Base-by-base conservation (phyloP, 1,284 basidiomycete genomes). In the Rhodotorula sp. region DNA sequence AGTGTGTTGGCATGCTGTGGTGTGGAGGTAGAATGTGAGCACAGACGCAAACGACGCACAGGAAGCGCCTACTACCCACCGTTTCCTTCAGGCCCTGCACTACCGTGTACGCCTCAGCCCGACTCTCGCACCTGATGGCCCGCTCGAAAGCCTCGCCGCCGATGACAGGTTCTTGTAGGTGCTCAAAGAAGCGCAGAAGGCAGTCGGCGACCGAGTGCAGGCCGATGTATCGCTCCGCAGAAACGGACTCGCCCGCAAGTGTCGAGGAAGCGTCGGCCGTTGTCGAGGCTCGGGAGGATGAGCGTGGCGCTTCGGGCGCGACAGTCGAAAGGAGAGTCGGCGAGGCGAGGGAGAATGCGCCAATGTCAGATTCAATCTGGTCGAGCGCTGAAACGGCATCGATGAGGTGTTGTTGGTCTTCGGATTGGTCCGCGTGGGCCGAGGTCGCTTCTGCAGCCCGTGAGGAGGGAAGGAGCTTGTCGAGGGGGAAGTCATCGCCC, bases 61-160 rank as follows among this genome's bases (percentile, higher is more conserved):
- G 15, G 20, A 13, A 27, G 27, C 19, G 39, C 39, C 39, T 10
- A 44, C 39, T 15, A 68, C 73, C 47, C 44, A 74, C 73, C n/a
- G 59, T 39, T 10, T 54, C 62, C 0, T 66, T 56, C 47, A 74
- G 29, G 20, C 46, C 55, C 30, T 62, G 29, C 20, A 74, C 47
- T 4, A 74, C 58, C 13, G 46, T 52, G 22, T 57, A 68, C 19
- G 71, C 73, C 24, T 73, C 71, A 20, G 70, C 73, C 11, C 66
- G 34, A 11, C 27, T 58, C 47, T 68, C 66, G 32, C 53, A 67
- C 49, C 32, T 27, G 2, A 74, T 3, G 39, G 73, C 73, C 2
- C 53, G n/a, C 32, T 30, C 52, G 49, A 68, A 72, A 34, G 54
- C 8, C 24, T 47, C n/a, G n/a, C n/a, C 57, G 2, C 58, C 29